Conservation (phyloP, 108 stramenopile genomes). For the Discostella stelligeroides region DNA sequence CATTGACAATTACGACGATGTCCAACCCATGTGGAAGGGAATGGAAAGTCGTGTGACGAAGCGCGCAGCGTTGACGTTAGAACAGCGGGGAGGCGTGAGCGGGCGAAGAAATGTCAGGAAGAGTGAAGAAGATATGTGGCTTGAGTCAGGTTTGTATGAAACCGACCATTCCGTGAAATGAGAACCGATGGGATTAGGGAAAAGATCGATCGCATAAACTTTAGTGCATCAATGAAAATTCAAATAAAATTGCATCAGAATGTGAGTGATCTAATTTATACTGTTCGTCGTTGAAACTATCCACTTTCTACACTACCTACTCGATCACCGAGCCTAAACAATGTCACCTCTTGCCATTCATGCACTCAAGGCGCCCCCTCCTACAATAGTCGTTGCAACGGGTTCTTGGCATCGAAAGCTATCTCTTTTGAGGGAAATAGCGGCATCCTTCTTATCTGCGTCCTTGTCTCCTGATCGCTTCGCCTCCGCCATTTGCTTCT, state of each 20-base stretch:
- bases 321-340: no score
- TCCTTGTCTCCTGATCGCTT: not conserved
- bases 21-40: constrained; percentile 90
- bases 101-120: constrained; percentile 73
- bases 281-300: no score
- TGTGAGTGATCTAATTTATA: no score
- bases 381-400: no score
- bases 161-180: constrained; percentile 21
- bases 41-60: constrained; percentile 85
- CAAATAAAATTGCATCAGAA: no score
- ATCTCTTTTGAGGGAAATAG: not conserved
- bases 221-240: no score
- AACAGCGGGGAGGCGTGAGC: constrained; percentile 60
- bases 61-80: constrained; percentile 58
- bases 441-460: not conserved
- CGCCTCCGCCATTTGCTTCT: constrained; percentile 32
- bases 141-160: constrained; percentile 76
- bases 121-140: constrained; percentile 87
- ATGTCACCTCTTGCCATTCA: no score
- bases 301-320: no score
- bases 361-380: no score
- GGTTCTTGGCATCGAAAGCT: not conserved
- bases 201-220: no score
- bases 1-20: constrained; percentile 70
- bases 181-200: not conserved